Evolutionary conservation across 2,329 filamentous ascomycete species (phyloP).

Genomic region (Hymenoscyphus repandus): DNA sequence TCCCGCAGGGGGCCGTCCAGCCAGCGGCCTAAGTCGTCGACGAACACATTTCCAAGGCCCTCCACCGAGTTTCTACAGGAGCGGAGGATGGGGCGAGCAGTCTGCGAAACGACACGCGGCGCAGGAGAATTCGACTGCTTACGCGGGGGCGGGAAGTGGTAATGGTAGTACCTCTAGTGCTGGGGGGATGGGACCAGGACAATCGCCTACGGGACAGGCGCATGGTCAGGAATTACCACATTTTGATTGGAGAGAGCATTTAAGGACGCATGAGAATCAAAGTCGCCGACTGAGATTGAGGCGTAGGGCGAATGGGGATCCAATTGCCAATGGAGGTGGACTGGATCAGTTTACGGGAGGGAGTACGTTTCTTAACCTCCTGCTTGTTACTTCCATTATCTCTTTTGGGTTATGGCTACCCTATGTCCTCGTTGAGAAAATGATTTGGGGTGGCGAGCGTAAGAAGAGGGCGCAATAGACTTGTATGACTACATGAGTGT

Average conservation of each 20-base stretch:
- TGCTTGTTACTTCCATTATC: conserved; percentile 34
- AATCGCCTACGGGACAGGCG: conserved; percentile 40
- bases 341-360: conserved; percentile 13
- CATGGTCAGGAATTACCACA: conserved; percentile 58
- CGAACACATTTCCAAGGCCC: conserved; percentile 75
- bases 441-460: conserved; percentile 4
- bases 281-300: conserved; percentile 29
- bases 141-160: background rate
- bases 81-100: conserved; percentile 70
- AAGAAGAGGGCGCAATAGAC: background rate
- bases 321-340: conserved; percentile 5
- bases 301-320: conserved; percentile 24
- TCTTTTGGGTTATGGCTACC: conserved; percentile 34
- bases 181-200: conserved; percentile 56
- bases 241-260: conserved; percentile 72
- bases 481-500: background rate
- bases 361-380: conserved; percentile 35
- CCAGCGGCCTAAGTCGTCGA: conserved; percentile 74
- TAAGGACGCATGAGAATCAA: conserved; percentile 57
- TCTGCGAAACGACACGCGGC: conserved; percentile 51
- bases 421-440: conserved; percentile 24
- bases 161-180: conserved; percentile 26
- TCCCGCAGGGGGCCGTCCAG: conserved; percentile 69
- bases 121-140: conserved; percentile 32
- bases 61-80: conserved; percentile 82